These are phyloP conservation scores for Scortechinia acanthostroma DNA, from an alignment of 2,329 filamentous ascomycete species.

Conservation along the genomic window DNA sequence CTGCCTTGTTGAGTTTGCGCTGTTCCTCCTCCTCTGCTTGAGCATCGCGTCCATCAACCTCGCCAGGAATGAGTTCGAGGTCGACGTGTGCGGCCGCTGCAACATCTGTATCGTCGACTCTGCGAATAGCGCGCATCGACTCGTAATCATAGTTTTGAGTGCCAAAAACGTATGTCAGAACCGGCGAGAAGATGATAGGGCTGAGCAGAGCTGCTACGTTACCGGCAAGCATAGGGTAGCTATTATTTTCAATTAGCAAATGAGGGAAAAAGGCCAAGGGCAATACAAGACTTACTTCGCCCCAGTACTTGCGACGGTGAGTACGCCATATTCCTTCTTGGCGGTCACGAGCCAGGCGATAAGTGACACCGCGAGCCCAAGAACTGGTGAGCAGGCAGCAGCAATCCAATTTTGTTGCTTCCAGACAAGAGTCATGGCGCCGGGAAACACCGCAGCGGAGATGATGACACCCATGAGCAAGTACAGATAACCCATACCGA, in stretches of 20 bases:
- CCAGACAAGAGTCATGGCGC: slow-evolving; percentile 76
- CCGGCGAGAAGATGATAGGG: slow-evolving; percentile 66
- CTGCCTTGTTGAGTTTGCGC: slow-evolving; percentile 27
- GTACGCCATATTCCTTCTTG: slow-evolving; percentile 57
- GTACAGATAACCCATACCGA: slow-evolving; percentile 84
- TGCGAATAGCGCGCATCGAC: slow-evolving; percentile 73
- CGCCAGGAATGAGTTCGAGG: slow-evolving; percentile 53
- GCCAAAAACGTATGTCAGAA: slow-evolving; percentile 68
- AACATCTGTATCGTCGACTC: slow-evolving; percentile 71
- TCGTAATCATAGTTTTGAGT: slow-evolving; percentile 77
- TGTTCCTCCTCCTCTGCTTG: slow-evolving; percentile 24
- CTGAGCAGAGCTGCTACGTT: slow-evolving; percentile 78
- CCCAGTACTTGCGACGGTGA: slow-evolving; percentile 71
- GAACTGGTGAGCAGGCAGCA: slow-evolving; percentile 60
- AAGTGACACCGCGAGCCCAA: slow-evolving; percentile 63
- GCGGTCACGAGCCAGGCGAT: slow-evolving; percentile 75
- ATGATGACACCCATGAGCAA: slow-evolving; percentile 90
- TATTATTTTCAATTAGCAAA: slow-evolving; percentile 7
- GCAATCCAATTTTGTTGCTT: slow-evolving; percentile 71
- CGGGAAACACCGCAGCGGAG: slow-evolving; percentile 75
- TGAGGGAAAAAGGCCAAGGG: slow-evolving; percentile 2
- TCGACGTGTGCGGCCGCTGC: slow-evolving; percentile 56
- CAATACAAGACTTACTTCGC: slow-evolving; percentile 38
- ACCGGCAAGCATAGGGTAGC: slow-evolving; percentile 76
- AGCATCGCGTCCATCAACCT: slow-evolving; percentile 11